Base-by-base conservation (phyloP, 2,329 filamentous ascomycete genomes). In the Claviceps sp. region DNA sequence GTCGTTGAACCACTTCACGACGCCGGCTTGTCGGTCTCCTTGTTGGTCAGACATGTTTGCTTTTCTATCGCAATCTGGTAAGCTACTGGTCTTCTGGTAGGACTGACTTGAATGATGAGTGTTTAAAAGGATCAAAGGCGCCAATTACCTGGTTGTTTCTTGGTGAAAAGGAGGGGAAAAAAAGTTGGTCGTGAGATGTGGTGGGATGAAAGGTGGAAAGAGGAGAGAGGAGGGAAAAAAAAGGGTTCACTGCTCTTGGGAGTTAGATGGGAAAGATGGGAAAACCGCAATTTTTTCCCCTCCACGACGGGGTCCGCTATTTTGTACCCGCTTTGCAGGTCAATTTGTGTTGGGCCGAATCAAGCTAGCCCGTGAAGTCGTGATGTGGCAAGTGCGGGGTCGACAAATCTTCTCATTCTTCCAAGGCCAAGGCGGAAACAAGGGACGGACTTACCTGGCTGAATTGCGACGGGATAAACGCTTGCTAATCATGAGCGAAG, bases 1-100 rank as follows among this genome's bases (percentile, higher is more conserved):
- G 30, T 57, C 56, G 50, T 56, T 57, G 52, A 56, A 57, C 56
- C 56, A 57, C 45, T 57, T 57, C 42, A 57, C 54, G 36, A 38
- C 45, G 26, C 56, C 56, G 20, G 4, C 37, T 26, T 56, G 51
- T 47, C 55, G 53, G 26, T 56, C 55, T 42, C 44, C 34, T 51
- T 56, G 50, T 47, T 53, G 54, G 34, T 56, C 55, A 37, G 50
- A 37, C 55, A 56, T 56, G 22, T 52, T 54, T 37, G 42, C 16
- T 46, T 50, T 34, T 50, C 49, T 50, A 40, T 38, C 41, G 18
- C 18, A 20, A 26, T 3, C n/a, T 37, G 40, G 41, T 50, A 37
- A 34, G 30, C 30, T 34, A 4, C 30, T 11, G 30, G 9, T 34
- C 30, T 34, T 34, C 30, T 34, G 11, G 9, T 34, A 34, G 30